Evolutionary conservation across 2,329 filamentous ascomycete species (phyloP).

Genomic region (Colletotrichum sp.): DNA sequence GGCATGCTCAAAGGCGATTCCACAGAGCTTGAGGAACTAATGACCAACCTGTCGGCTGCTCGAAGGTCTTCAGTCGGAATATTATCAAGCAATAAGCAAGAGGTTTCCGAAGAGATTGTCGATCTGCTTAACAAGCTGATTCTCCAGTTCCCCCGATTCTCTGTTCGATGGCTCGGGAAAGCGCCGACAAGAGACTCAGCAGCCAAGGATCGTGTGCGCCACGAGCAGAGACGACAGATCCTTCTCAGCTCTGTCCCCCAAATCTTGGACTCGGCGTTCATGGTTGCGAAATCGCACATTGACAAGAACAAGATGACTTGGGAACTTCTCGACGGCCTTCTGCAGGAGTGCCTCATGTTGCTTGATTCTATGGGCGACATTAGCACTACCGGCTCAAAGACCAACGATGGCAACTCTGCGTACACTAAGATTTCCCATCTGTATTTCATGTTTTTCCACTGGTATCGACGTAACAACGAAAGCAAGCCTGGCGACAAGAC

Average conservation of each 20-base stretch:
- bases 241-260: slow-evolving; percentile 58
- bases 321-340: slow-evolving; percentile 60
- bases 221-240: slow-evolving; percentile 63
- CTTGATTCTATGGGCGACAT: slow-evolving; percentile 56
- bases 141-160: slow-evolving; percentile 64
- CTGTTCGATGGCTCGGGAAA: slow-evolving; percentile 66
- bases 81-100: slow-evolving; percentile 30
- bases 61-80: slow-evolving; percentile 59
- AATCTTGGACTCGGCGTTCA: slow-evolving; percentile 65
- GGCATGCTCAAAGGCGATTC: slow-evolving; percentile 64
- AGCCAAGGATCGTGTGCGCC: slow-evolving; percentile 64
- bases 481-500: slow-evolving; percentile 45
- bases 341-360: slow-evolving; percentile 61
- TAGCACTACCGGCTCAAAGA: slow-evolving; percentile 26
- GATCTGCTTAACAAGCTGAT: slow-evolving; percentile 60
- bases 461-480: slow-evolving; percentile 30
- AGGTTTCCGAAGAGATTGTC: slow-evolving; percentile 24
- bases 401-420: slow-evolving; percentile 46
- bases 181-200: slow-evolving; percentile 54
- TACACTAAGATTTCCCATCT: slow-evolving; percentile 73
- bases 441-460: slow-evolving; percentile 63
- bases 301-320: slow-evolving; percentile 53
- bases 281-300: slow-evolving; percentile 59
- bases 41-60: slow-evolving; percentile 60
- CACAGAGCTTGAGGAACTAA: slow-evolving; percentile 64